Evolutionary conservation across 257 asterid genomes (phyloP).

Genomic region (Coffea eugenioides): DNA sequence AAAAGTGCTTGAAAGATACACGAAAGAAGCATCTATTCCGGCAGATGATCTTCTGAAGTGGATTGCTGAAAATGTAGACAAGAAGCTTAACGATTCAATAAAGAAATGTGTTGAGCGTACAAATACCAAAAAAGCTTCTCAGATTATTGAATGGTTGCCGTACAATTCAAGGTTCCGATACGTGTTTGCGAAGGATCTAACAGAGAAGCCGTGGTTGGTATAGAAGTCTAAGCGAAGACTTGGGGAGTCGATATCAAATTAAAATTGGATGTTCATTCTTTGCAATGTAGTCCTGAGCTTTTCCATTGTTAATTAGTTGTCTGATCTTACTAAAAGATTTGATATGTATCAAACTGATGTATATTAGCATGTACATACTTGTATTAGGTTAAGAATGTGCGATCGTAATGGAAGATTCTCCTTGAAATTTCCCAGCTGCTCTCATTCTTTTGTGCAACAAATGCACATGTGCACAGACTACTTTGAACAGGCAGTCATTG

Average conservation of each 20-base stretch:
- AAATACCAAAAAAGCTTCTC: slow-evolving; percentile 33
- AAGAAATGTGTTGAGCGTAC: slow-evolving; percentile 39
- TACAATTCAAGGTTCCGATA: slow-evolving; percentile 53
- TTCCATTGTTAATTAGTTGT: background rate
- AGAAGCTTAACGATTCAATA: slow-evolving; percentile 43
- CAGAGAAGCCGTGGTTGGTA: slow-evolving; percentile 48
- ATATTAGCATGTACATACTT: slow-evolving; percentile 13
- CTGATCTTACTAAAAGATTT: slow-evolving; percentile 1
- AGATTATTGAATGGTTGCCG: slow-evolving; percentile 53
- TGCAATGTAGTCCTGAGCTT: background rate
- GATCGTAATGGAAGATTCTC: background rate
- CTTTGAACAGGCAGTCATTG: too few species aligned
- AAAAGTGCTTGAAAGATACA: slow-evolving; percentile 43
- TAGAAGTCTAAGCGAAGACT: slow-evolving; percentile 9
- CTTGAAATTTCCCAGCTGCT: background rate
- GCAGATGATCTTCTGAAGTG: slow-evolving; percentile 39
- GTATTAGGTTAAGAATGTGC: background rate
- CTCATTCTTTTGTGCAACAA: too few species aligned
- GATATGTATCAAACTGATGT: background rate
- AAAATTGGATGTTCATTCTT: slow-evolving; percentile 19
- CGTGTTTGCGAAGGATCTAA: slow-evolving; percentile 44
- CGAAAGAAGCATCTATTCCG: slow-evolving; percentile 51
- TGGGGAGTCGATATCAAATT: background rate
- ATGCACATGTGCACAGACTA: too few species aligned
- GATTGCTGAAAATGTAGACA: slow-evolving; percentile 45